phyloP scores from a whole-genome alignment of 371 early-diverging fungal species.

The Choanephora cucurbitarum region DNA sequence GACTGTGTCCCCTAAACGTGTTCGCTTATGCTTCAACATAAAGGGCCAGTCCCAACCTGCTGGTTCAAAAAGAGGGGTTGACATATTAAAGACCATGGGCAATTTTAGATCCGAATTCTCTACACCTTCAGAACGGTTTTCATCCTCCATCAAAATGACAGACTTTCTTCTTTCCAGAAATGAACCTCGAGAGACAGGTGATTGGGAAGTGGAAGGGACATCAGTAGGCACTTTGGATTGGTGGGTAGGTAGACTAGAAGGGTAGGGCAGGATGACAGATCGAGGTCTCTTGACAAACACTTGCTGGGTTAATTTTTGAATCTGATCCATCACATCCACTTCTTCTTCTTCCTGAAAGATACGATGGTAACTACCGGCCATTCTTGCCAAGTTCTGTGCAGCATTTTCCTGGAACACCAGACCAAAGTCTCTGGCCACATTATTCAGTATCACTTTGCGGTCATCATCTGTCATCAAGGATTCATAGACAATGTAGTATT shows the following conservation, averaged over 20 bases:
- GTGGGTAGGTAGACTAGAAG: conserved; percentile 12
- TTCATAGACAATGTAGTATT: conserved; percentile 34
- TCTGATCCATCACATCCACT: conserved; percentile 15
- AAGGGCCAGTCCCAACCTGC: conserved; percentile 42
- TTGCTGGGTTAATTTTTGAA: conserved; percentile 20
- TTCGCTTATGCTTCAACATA: conserved; percentile 26
- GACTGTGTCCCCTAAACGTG: conserved; percentile 5
- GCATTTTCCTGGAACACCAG: conserved; percentile 43
- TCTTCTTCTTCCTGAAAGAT: conserved; percentile 26
- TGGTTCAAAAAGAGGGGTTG: conserved; percentile 36
- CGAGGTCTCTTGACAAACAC: conserved; percentile 17
- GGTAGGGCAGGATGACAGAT: conserved; percentile 17
- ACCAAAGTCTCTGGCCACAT: conserved; percentile 28
- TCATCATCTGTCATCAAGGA: conserved; percentile 17
- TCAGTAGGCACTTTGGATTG: too few species aligned
- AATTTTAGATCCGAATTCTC: background rate
- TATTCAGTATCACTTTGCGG: conserved; percentile 19
- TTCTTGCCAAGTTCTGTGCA: conserved; percentile 34
- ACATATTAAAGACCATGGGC: conserved; percentile 32
- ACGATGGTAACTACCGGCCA: conserved; percentile 31
- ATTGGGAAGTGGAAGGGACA: too few species aligned
- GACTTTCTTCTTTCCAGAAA: conserved; percentile 31
- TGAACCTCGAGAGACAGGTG: conserved; percentile 2
- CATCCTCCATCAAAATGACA: conserved; percentile 9
- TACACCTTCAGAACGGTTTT: background rate